phyloP scores from a whole-genome alignment of 108 stramenopile genomes.

The Epipyxis sp. region DNA sequence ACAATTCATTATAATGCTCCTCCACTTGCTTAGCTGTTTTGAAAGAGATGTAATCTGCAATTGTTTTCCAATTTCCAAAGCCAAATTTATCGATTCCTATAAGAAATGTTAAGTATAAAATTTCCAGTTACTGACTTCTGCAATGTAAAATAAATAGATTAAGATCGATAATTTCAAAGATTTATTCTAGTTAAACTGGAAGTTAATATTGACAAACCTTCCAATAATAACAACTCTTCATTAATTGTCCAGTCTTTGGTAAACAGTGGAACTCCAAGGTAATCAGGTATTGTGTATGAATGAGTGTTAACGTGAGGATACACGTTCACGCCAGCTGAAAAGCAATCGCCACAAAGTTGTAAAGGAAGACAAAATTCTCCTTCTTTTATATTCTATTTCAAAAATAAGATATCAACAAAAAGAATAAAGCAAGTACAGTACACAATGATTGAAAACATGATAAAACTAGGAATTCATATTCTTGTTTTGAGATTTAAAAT shows the following conservation, averaged over 20 bases:
- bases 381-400: too few relatives aligned
- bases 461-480: too few relatives aligned
- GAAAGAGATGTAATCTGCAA: background rate
- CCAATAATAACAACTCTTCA: constrained; percentile 17
- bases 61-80: constrained; percentile 14
- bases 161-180: background rate
- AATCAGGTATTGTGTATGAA: background rate
- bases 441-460: too few relatives aligned
- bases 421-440: too few relatives aligned
- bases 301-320: constrained; percentile 7
- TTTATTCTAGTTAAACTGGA: background rate
- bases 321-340: background rate
- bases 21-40: constrained; percentile 4
- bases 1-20: constrained; percentile 18
- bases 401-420: too few relatives aligned
- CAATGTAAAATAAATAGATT: too few relatives aligned
- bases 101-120: background rate
- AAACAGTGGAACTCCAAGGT: background rate
- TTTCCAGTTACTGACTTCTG: too few relatives aligned
- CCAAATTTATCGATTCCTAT: constrained; percentile 17
- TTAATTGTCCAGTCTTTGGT: constrained; percentile 23
- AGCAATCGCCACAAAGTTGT: constrained; percentile 18
- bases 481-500: too few relatives aligned
- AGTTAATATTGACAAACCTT: background rate
- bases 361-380: too few relatives aligned